Evolutionary conservation across 805 yeast genomes (phyloP).

Genomic region (Starmerella kuoi): DNA sequence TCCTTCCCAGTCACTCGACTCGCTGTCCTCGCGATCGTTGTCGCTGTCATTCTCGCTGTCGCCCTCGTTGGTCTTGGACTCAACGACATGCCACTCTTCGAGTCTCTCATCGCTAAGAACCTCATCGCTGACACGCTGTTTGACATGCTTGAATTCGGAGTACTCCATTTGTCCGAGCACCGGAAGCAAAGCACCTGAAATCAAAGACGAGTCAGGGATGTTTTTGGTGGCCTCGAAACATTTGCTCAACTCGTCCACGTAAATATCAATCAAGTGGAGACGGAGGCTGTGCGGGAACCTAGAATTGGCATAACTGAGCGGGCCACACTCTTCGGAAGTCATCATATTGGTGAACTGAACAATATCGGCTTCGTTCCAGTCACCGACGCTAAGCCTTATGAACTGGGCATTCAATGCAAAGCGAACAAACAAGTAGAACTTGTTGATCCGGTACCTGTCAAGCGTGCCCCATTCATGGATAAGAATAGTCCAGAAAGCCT

Average conservation of each 20-base stretch:
- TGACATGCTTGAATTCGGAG: slow-evolving; percentile 48
- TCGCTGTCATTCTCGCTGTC: slow-evolving; percentile 17
- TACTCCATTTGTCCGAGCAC: slow-evolving; percentile 40
- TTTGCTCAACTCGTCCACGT: slow-evolving; percentile 70
- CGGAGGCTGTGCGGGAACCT: slow-evolving; percentile 64
- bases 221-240: slow-evolving; percentile 37
- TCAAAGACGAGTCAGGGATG: slow-evolving; percentile 35
- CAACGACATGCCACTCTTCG: slow-evolving; percentile 42
- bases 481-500: slow-evolving; percentile 73
- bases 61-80: background rate
- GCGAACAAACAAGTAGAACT: slow-evolving; percentile 70
- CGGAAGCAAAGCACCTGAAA: slow-evolving; percentile 46
- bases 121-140: slow-evolving; percentile 52
- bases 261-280: slow-evolving; percentile 73
- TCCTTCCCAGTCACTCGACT: slow-evolving; percentile 26
- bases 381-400: slow-evolving; percentile 38
- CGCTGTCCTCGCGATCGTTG: background rate
- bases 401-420: slow-evolving; percentile 57
- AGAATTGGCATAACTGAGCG: slow-evolving; percentile 39
- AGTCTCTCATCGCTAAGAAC: slow-evolving; percentile 55
- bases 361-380: slow-evolving; percentile 45
- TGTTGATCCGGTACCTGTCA: slow-evolving; percentile 78
- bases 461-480: slow-evolving; percentile 70
- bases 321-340: slow-evolving; percentile 16
- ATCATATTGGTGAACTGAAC: slow-evolving; percentile 36